These are phyloP conservation scores for Ceriops tagal DNA, from an alignment of 345 rosid genomes.

Conservation along the genomic window DNA sequence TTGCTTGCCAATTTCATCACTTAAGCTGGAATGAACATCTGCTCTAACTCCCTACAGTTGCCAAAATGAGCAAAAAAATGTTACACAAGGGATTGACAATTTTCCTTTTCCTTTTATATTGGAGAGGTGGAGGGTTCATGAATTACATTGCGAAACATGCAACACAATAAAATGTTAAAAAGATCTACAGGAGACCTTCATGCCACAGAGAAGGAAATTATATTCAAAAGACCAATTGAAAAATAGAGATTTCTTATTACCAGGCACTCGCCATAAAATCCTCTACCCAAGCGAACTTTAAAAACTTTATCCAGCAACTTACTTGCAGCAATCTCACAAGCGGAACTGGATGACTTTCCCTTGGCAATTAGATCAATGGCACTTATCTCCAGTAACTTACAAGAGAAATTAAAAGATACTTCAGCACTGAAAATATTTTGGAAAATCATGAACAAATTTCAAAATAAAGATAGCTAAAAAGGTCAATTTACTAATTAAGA, in stretches of 20 bases:
- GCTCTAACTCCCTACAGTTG: constrained; percentile 63
- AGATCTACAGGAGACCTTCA: no score
- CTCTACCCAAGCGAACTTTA: constrained; percentile 68
- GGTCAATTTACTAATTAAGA: background rate
- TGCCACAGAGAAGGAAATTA: background rate
- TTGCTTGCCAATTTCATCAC: constrained; percentile 71
- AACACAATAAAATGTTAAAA: no score
- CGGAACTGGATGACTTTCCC: constrained; percentile 49
- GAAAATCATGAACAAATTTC: background rate
- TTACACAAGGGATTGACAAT: background rate
- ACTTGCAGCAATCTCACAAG: constrained; percentile 47
- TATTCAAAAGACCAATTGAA: background rate
- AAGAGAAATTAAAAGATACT: constrained; percentile 22
- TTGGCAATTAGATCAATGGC: constrained; percentile 45
- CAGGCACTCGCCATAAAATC: constrained; percentile 94
- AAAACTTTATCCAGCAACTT: constrained; percentile 59
- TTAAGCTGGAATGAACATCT: constrained; percentile 60
- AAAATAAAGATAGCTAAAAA: background rate
- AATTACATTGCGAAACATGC: no score
- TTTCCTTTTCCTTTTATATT: no score
- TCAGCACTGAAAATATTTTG: background rate
- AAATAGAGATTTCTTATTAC: constrained; percentile 33
- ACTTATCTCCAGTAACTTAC: constrained; percentile 57
- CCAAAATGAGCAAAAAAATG: constrained; percentile 1
- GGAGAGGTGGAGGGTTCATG: no score